These are phyloP conservation scores for Vaccinium macrocarpon DNA, from an alignment of 148 eudicot species.

Conservation along the genomic window DNA sequence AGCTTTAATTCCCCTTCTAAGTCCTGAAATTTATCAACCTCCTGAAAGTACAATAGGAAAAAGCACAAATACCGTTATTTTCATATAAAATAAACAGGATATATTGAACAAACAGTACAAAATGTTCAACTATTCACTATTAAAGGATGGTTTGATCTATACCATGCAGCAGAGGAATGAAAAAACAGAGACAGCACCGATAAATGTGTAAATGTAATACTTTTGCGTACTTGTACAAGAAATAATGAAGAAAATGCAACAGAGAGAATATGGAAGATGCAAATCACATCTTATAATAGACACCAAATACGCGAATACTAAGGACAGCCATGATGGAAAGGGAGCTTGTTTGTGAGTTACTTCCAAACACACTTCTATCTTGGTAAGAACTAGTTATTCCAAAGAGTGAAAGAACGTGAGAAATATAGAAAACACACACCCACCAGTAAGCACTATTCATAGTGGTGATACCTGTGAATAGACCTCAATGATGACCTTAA, in stretches of 20 bases:
- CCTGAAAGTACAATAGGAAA: constrained; percentile 45
- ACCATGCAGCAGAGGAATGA: neutral
- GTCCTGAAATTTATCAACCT: constrained; percentile 88
- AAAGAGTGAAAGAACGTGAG: too few relatives aligned
- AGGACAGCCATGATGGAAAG: too few relatives aligned
- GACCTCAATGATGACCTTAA: too few relatives aligned
- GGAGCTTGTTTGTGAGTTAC: too few relatives aligned
- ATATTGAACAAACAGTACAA: neutral
- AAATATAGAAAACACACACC: too few relatives aligned
- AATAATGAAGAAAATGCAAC: neutral
- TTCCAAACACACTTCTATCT: too few relatives aligned
- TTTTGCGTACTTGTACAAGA: neutral
- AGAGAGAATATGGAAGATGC: neutral
- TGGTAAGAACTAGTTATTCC: too few relatives aligned
- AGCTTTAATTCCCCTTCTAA: constrained; percentile 63
- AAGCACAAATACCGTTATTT: constrained; percentile 2
- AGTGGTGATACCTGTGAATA: too few relatives aligned
- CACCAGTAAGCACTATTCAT: too few relatives aligned
- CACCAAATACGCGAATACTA: too few relatives aligned
- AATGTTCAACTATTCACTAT: neutral
- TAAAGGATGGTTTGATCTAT: neutral
- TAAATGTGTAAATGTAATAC: neutral
- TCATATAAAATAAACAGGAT: neutral
- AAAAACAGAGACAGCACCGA: neutral
- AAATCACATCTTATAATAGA: neutral